phyloP scores from a whole-genome alignment of 768 basidiomycete genomes.

The Serendipita sp. region DNA sequence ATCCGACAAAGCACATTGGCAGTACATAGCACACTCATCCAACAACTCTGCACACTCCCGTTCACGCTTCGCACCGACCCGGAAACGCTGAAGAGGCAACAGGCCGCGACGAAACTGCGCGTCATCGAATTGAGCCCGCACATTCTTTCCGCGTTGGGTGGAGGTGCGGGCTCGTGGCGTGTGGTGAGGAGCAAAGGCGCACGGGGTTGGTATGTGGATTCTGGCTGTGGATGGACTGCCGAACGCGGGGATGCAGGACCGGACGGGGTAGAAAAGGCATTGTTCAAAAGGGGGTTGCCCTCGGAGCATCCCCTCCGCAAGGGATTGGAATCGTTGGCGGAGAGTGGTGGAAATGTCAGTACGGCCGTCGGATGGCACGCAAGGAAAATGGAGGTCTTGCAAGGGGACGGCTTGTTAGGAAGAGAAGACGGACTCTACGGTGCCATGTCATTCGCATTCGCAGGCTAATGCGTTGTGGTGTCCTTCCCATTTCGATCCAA shows the following conservation, averaged over 20 bases:
- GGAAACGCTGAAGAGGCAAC: constrained; percentile 24
- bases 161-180: constrained; percentile 73
- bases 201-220: constrained; percentile 89
- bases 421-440: constrained; percentile 89
- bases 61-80: constrained; percentile 27
- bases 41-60: constrained; percentile 65
- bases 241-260: constrained; percentile 18
- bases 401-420: constrained; percentile 81
- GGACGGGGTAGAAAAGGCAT: constrained; percentile 23
- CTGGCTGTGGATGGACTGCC: constrained; percentile 67
- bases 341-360: constrained; percentile 77
- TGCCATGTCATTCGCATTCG: constrained; percentile 87
- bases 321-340: constrained; percentile 57
- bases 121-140: constrained; percentile 72
- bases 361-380: constrained; percentile 92
- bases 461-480: constrained; percentile 53
- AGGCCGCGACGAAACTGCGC: constrained; percentile 48
- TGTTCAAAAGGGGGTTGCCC: constrained; percentile 42
- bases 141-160: constrained; percentile 55
- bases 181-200: constrained; percentile 86
- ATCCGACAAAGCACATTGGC: constrained; percentile 53
- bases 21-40: constrained; percentile 62
- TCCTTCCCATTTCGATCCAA: background rate
- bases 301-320: constrained; percentile 48
- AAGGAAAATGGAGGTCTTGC: constrained; percentile 90